Conservation (phyloP, 1,284 basidiomycete species). For the Grifola frondosa region DNA sequence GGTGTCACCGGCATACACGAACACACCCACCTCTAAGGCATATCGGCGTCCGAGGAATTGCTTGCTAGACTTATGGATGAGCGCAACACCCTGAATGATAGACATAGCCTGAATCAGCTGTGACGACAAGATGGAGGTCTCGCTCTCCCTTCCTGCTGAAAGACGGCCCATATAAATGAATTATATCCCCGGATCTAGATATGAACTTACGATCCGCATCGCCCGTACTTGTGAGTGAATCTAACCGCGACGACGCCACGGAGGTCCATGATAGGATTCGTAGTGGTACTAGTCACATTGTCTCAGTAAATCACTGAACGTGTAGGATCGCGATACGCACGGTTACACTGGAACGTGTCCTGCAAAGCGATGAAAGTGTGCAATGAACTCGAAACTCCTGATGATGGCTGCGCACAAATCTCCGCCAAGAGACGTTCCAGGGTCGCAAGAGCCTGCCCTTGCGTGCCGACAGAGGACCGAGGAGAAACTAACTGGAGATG, state of each 20-base stretch:
- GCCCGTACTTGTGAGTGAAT: no score
- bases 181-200: background rate
- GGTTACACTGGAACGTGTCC: conserved; percentile 74
- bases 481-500: conserved; percentile 59
- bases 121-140: conserved; percentile 42
- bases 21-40: conserved; percentile 62
- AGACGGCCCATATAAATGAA: background rate
- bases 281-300: conserved; percentile 53
- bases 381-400: conserved; percentile 45
- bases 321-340: conserved; percentile 43
- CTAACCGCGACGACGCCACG: conserved; percentile 24
- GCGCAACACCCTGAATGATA: conserved; percentile 77
- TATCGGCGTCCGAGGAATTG: conserved; percentile 65
- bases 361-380: conserved; percentile 69
- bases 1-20: background rate
- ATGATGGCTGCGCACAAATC: conserved; percentile 38
- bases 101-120: conserved; percentile 60
- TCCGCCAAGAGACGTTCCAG: conserved; percentile 62
- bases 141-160: conserved; percentile 43
- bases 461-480: conserved; percentile 48
- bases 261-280: conserved; percentile 54
- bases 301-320: background rate
- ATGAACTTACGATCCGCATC: conserved; percentile 27
- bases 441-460: conserved; percentile 50
- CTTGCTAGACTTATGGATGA: conserved; percentile 73